Evolutionary conservation across 1,284 basidiomycete genomes (phyloP).

Genomic region (Somion occarium): DNA sequence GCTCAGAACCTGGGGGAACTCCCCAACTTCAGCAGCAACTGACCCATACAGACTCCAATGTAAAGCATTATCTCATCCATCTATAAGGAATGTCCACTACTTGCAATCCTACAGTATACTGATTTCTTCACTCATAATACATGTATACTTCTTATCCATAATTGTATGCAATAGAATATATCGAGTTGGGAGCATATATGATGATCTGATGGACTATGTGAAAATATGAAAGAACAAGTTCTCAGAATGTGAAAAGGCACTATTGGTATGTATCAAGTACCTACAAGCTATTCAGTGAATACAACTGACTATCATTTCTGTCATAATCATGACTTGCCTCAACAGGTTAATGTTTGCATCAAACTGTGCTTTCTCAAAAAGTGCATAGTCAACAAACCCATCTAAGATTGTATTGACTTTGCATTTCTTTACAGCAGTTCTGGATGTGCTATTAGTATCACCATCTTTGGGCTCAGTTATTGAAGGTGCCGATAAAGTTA

Average conservation of each 20-base stretch:
- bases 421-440: no score
- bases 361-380: no score
- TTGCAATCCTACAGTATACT: conserved; percentile 11
- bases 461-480: no score
- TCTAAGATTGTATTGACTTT: no score
- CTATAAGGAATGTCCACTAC: conserved; percentile 21
- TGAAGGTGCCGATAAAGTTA: no score
- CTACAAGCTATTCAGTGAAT: no score
- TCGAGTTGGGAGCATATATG: conserved; percentile 6
- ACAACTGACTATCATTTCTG: no score
- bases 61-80: conserved; percentile 26
- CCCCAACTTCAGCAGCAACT: conserved; percentile 16
- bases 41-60: conserved; percentile 22
- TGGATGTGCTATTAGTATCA: no score
- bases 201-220: not conserved
- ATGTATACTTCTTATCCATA: conserved; percentile 15
- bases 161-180: conserved; percentile 18
- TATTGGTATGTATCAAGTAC: conserved; percentile 7
- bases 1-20: conserved; percentile 18
- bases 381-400: no score
- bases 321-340: no score
- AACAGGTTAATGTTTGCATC: no score
- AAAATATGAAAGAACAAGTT: conserved; percentile 6
- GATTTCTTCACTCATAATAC: conserved; percentile 17
- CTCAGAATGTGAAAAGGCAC: conserved; percentile 2